phyloP scores from a whole-genome alignment of 495 filamentous ascomycete species.

The Podospora australis region DNA sequence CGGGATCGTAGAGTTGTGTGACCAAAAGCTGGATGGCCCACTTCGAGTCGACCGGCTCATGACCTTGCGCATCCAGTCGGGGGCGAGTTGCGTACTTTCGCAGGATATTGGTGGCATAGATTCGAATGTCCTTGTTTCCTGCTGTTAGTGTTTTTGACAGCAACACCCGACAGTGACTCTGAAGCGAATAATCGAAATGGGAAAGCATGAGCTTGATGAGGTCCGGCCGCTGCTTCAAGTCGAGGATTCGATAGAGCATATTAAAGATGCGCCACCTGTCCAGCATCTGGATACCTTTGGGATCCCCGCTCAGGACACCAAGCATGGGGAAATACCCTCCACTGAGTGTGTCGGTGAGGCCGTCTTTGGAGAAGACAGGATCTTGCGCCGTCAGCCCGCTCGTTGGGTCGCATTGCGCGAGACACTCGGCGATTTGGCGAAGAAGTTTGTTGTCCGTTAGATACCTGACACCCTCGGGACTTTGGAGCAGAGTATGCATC shows the following conservation, averaged over 20 bases:
- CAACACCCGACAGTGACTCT: conserved; percentile 83
- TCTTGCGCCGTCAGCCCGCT: conserved; percentile 83
- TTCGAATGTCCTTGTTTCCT: conserved; percentile 84
- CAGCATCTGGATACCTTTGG: conserved; percentile 79
- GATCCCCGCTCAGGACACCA: conserved; percentile 74
- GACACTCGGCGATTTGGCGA: conserved; percentile 86
- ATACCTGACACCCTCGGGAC: conserved; percentile 73
- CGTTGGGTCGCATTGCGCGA: conserved; percentile 84
- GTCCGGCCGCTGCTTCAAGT: conserved; percentile 82
- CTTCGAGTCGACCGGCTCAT: conserved; percentile 53
- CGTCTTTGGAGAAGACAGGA: conserved; percentile 79
- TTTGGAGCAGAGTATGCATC: conserved; percentile 78
- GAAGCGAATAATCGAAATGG: conserved; percentile 83
- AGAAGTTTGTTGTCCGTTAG: conserved; percentile 87
- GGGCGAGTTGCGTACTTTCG: conserved; percentile 68
- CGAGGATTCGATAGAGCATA: conserved; percentile 98
- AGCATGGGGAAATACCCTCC: conserved; percentile 92
- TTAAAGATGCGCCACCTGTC: conserved; percentile 96
- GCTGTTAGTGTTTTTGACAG: conserved; percentile 88
- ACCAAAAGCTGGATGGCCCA: conserved; percentile 95
- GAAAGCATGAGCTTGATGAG: conserved; percentile 78
- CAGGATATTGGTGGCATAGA: conserved; percentile 75
- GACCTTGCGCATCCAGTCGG: conserved; percentile 28
- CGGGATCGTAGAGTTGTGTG: conserved; percentile 95
- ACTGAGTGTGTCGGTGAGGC: conserved; percentile 75